Base-by-base conservation (phyloP, 2,329 filamentous ascomycete genomes). In the Colletotrichum sp. region DNA sequence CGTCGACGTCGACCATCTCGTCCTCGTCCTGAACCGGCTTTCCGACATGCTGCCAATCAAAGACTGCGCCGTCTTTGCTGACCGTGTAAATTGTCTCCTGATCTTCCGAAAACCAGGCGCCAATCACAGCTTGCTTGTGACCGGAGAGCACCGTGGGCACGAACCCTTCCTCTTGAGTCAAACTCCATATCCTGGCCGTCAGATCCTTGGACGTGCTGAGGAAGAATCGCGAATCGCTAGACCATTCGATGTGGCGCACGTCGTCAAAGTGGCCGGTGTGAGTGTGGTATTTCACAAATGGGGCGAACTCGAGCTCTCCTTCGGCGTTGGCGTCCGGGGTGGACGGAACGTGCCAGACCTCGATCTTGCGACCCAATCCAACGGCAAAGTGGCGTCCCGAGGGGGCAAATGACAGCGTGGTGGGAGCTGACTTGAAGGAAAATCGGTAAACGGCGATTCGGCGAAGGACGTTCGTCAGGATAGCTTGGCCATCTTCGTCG, bases 81-180 rank as follows among this genome's bases (percentile, higher is more conserved):
- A 98, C 92, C 0, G 97, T 98, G 82, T 97, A 99, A 68, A 99
- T 98, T 63, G 91, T 95, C 84, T 99, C 97, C 82, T 99, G 97
- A 78, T 98, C 93, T 75, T 93, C 92, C 1, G 96, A 97, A 81
- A 99, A 99, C 92, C 95, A 99, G n/a, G 96, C 96, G n/a, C 93
- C 95, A 69, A 97, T 89, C 5, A 99, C 94, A 18, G 91, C 93
- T 83, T 98, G 95, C 81, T 95, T 93, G 84, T 99, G 97, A 2
- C 97, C 97, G 5, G 95, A 93, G 75, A 99, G 86, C 18, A 96
- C 95, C 2, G 97, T 99, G 1, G 96, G 95, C 64, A 92, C 91
- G 83, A 98, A 98, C 3, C 93, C 94, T 74, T 96, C 94, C 79
- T 98, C 95, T 2, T 92, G 89, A 77, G 97, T 90, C 77, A 98